Evolutionary conservation across 2,329 filamentous ascomycete species (phyloP), one percentile per base, ranked within the genome.

Genomic region (Claviceps africana): DNA sequence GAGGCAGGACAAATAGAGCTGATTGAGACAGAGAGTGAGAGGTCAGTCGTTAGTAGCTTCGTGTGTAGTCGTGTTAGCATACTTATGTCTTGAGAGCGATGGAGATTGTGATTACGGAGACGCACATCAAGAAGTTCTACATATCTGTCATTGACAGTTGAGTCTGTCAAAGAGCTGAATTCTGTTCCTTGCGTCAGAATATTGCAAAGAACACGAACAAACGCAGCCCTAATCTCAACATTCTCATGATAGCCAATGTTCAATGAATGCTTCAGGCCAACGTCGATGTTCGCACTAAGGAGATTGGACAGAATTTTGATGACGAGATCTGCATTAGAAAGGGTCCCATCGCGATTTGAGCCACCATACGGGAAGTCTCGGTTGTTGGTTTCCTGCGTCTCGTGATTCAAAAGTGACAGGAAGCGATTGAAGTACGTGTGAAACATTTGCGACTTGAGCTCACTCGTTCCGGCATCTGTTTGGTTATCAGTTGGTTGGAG

Each of bases 231-330:
- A 53, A 85, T 84, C 58, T 85, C 81, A 33, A 82, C 70, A 58
- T 84, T 83, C 58, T 84, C 81, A 59, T 86, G 81, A 60, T 86
- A 86, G 13, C 82, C 82, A 54, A 86, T 84, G 55, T 78, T 81
- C 15, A 86, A 67, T 2, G 81, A 85, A 61, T 85, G 81, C 61
- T 86, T 85, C 47, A 86, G 66, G 2, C 82, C 82, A 39, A 86
- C 81, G 58, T 86, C 82, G 33, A 86, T 83, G 56, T 86, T 86
- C 3, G 82, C 81, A 59, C 82, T 85, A 8, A 86, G 67, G 1
- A 86, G 71, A 57, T 86, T 86, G 1, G 82, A 85, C 13, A 86
- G 66, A 15, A 84, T 83, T 11, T 75, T 79, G 56, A 86, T 85
- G 4, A 81, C 77, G 33, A 85, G 70, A 55, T 85, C 82, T 4